Percentiles rank a stretch among this genome's conserved stretches.
These are phyloP conservation scores for Pseudogymnoascus sp. DNA, from an alignment of 2,329 filamentous ascomycete genomes.

Conservation along the genomic window DNA sequence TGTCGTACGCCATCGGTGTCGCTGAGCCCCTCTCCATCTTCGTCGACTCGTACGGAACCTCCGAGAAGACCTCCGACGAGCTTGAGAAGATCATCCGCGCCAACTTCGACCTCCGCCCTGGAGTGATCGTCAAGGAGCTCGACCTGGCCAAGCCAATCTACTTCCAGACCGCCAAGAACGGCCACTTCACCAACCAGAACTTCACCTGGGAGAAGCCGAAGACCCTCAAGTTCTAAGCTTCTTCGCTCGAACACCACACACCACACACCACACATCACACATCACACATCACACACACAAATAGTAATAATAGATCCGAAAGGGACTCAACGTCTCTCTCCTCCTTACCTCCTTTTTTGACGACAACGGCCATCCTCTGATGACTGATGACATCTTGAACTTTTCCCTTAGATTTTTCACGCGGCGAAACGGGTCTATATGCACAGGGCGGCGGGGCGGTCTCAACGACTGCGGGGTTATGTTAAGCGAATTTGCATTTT, in stretches of 20 bases:
- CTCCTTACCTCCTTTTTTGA: conserved; percentile 7
- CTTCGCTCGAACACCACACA: conserved; percentile 11
- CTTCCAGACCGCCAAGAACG: conserved; percentile 97
- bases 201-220: conserved; percentile 99
- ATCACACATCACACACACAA: conserved; percentile 10
- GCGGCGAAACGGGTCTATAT: conserved; percentile 26
- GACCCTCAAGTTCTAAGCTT: conserved; percentile 74
- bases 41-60: conserved; percentile 96
- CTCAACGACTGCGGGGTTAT: conserved; percentile 27
- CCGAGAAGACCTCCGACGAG: conserved; percentile 78
- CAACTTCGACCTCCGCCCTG: conserved; percentile 97
- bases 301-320: conserved; percentile 10
- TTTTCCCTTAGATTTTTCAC: conserved; percentile 20
- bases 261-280: conserved; percentile 11
- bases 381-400: conserved; percentile 9
- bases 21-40: conserved; percentile 96
- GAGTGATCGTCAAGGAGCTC: conserved; percentile 97
- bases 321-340: conserved; percentile 28
- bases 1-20: conserved; percentile 98
- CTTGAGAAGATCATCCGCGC: conserved; percentile 87
- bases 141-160: conserved; percentile 95
- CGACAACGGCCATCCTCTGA: background rate
- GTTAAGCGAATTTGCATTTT: conserved; percentile 13
- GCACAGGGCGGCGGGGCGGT: conserved; percentile 25
- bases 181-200: conserved; percentile 97